Evolutionary conservation across 2,329 filamentous ascomycete genomes (phyloP), one percentile per base, ranked within the genome.

Genomic region (Lecanicillium sp.): DNA sequence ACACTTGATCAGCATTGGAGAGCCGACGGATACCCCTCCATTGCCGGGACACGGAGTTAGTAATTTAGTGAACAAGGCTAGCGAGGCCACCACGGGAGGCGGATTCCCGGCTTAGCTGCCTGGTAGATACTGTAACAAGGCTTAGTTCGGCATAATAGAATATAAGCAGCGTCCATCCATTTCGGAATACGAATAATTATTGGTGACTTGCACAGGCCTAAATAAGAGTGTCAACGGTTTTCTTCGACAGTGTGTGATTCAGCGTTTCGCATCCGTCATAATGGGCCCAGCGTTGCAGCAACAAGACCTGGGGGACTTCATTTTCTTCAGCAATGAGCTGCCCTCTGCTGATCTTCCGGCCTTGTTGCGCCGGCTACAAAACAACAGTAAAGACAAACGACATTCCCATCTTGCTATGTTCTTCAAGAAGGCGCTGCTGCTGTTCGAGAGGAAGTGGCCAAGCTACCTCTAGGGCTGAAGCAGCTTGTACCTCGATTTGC

Each of bases 401-500:
- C 35, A 43, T 19, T 15, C 17, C 9, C 9, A 19, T 9, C 39
- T 49, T 14, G 21, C 9, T 36, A 21, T 3, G 26, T 43, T 26
- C 11, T 49, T 2, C 14, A 27, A 4, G 26, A 29, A 19, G 23
- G 30, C 4, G 44, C 39, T 4, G 15, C n/a, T 12, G 46, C 35
- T 5, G 29, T 49, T 8, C 26, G 37, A 20, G 29, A 49, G 11
- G 39, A 49, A 23, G 19, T 49, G 5, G 6, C 17, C 6, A 20
- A 26, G n/a, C 39, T 49, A 11, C 46, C 39, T 19, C 21, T 45
- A 2, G 38, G 24, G 5, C 23, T 67, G 12, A 61, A 52, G 40
- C 35, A 49, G 4, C 43, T 63, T 6, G 51, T 73, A 17, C 65
- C 65, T 4, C 54, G 62, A 0, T 70, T 73, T 38, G 62, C 70